phyloP scores from a whole-genome alignment of 148 eudicot genomes.

The Agrostemma githago region DNA sequence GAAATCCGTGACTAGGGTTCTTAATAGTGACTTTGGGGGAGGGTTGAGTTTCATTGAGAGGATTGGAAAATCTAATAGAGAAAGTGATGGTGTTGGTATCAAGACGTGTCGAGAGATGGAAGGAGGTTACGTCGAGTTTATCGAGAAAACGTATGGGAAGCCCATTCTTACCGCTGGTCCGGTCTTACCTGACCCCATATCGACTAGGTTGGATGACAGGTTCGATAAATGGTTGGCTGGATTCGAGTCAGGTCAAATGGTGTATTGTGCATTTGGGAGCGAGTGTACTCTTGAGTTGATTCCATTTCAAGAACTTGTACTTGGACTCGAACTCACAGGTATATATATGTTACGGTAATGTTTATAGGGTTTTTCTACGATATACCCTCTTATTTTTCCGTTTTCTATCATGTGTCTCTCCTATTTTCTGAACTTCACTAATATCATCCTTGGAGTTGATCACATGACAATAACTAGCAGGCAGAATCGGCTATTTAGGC shows the following conservation, averaged over 20 bases:
- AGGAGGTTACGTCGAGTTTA: conserved; percentile 24
- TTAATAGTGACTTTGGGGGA: neutral
- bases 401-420: no score
- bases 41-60: conserved; percentile 8
- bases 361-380: no score
- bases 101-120: conserved; percentile 34
- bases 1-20: neutral
- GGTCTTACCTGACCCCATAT: conserved; percentile 22
- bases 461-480: no score
- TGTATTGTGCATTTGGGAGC: conserved; percentile 45
- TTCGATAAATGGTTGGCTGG: conserved; percentile 34
- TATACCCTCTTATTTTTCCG: no score
- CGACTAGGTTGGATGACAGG: conserved; percentile 28
- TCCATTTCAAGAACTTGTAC: conserved; percentile 37
- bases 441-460: no score
- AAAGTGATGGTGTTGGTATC: conserved; percentile 19
- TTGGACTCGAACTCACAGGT: conserved; percentile 49
- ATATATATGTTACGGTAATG: neutral
- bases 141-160: conserved; percentile 8
- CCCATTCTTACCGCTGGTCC: conserved; percentile 35
- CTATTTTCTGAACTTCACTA: no score
- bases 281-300: conserved; percentile 19
- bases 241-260: conserved; percentile 24
- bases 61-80: neutral
- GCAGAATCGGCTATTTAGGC: no score